Evolutionary conservation across 306 rosid species (phyloP), one percentile per base, ranked within the genome.

Genomic region (Citrullus mucosospermus): DNA sequence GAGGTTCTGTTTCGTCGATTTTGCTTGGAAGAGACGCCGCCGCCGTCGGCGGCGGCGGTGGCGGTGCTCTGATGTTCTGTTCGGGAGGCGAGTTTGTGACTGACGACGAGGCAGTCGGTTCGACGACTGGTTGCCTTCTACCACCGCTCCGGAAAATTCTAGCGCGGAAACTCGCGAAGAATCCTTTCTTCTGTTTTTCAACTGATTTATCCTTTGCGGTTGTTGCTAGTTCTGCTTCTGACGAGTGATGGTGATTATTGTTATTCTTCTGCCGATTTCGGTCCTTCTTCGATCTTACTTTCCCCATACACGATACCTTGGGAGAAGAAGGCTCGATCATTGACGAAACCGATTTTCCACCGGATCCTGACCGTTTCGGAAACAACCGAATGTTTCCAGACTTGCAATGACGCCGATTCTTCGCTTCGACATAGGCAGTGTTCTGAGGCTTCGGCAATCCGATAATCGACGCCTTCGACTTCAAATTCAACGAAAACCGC

Each of bases 381-480:
- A 95, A 92, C 80, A 95, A 56, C 67, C 86, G 81, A 1, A 67
- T 78, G 83, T 86, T 94, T 11, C 82, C 89, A 2, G 56, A 80
- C 60, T 88, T 89, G 63, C 86, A 51, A 79, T 78, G 43, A 9
- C 93, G 84, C 9, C 96, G 97, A 76, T 60, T 51, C 80, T 82
- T 87, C 17, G 77, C 78, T 16, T 91, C 97, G 2, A 79, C 84
- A 68, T 82, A 89, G 78, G 85, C 44, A 18, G 93, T 53, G 75
- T 91, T 95, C 91, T 92, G 98, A 53, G 95, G 77, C 87, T 91
- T 91, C 3, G 99, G 99, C 11, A 95, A 85, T 61, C 99, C 97
- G 3, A 95, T 78, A 5, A 95, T 89, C 13, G 92, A 73, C 8
- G 96, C 90, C 60, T 91, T 92, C 17, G 96, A 80, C 55, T 90